These are phyloP conservation scores for Hyphopichia khmerensis DNA, from an alignment of 1,139 yeast genomes.

Conservation along the genomic window DNA sequence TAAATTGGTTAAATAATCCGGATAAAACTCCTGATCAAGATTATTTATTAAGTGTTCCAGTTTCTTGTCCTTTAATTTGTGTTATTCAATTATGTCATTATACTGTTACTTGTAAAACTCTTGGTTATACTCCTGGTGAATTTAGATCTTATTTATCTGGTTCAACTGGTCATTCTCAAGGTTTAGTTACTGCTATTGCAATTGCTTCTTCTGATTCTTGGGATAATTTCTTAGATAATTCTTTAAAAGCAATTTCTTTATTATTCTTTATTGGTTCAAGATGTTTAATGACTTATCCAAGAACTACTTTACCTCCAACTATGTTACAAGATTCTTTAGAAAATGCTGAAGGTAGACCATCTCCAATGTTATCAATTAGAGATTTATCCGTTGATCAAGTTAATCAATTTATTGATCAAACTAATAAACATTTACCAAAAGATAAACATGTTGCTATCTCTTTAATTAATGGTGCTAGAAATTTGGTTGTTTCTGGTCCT, in stretches of 20 bases:
- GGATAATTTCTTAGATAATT: constrained; percentile 72
- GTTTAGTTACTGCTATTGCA: constrained; percentile 90
- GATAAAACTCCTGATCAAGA: constrained; percentile 88
- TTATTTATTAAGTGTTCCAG: constrained; percentile 86
- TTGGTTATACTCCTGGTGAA: constrained; percentile 90
- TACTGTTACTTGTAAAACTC: constrained; percentile 79
- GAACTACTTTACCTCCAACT: constrained; percentile 91
- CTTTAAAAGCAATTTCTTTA: constrained; percentile 78
- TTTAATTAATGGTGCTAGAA: constrained; percentile 91
- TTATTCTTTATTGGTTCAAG: constrained; percentile 93
- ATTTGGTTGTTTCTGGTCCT: constrained; percentile 94
- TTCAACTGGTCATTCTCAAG: constrained; percentile 98
- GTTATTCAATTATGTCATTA: constrained; percentile 93
- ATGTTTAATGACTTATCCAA: constrained; percentile 86
- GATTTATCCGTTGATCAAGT: constrained; percentile 82
- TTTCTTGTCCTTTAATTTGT: constrained; percentile 94
- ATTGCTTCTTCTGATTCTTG: constrained; percentile 83
- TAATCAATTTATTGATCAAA: constrained; percentile 72
- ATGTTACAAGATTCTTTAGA: constrained; percentile 90
- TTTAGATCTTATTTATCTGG: constrained; percentile 71
- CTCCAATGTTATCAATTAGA: constrained; percentile 95
- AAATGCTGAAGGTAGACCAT: constrained; percentile 94
- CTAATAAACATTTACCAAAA: constrained; percentile 89
- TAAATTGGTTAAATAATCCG: constrained; percentile 82
- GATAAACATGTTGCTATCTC: constrained; percentile 92